These are phyloP conservation scores for Obelidium mucronatum DNA, from an alignment of 192 early-diverging fungal species.

Conservation along the genomic window DNA sequence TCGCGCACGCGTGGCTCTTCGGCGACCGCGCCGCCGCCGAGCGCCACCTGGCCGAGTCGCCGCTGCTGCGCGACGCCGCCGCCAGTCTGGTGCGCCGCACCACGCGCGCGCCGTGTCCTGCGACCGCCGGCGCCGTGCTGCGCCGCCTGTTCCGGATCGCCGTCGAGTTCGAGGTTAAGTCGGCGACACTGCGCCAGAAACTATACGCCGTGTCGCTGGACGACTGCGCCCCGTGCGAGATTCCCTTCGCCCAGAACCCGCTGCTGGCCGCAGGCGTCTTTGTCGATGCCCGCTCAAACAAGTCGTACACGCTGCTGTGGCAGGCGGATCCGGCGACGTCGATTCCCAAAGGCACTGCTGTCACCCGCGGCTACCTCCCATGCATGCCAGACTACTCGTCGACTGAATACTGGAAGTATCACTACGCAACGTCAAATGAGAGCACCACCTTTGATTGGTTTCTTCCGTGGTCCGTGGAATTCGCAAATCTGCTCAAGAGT, in stretches of 20 bases:
- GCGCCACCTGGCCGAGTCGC: neutral
- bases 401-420: slow-evolving; percentile 15
- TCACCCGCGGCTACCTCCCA: slow-evolving; percentile 34
- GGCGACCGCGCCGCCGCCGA: neutral
- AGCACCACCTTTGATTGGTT: slow-evolving; percentile 1
- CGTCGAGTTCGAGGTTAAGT: slow-evolving; percentile 26
- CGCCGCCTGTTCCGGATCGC: slow-evolving; percentile 11
- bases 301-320: slow-evolving; percentile 32
- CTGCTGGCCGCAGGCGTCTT: slow-evolving; percentile 19
- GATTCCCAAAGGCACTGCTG: slow-evolving; percentile 3
- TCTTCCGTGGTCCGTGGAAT: neutral
- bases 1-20: slow-evolving; percentile 26
- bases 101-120: neutral
- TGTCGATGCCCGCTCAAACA: slow-evolving; percentile 9
- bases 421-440: slow-evolving; percentile 29
- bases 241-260: slow-evolving; percentile 6
- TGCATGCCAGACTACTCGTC: slow-evolving; percentile 29
- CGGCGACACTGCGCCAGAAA: neutral
- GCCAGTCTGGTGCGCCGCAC: neutral
- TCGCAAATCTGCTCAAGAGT: neutral
- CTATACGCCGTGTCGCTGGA: slow-evolving; percentile 26
- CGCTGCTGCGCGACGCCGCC: neutral
- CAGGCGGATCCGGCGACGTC: neutral
- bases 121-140: neutral
- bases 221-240: neutral